phyloP scores from a whole-genome alignment of 345 rosid genomes.

The Durio zibethinus region DNA sequence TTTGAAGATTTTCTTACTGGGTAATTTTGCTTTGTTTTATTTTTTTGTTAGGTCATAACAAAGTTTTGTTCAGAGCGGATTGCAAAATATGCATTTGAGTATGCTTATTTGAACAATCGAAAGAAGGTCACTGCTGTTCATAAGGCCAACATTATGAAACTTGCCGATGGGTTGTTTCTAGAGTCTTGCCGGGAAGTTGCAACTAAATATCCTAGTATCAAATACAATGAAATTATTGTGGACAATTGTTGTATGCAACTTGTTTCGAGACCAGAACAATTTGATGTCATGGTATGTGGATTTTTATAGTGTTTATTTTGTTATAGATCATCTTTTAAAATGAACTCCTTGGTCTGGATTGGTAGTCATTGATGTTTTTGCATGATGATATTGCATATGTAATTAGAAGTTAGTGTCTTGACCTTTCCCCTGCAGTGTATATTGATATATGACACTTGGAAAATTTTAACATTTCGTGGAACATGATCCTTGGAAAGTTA shows the following conservation, averaged over 20 bases:
- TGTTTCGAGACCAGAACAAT: slow-evolving; percentile 97
- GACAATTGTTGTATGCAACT: slow-evolving; percentile 99
- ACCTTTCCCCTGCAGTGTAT: not conserved
- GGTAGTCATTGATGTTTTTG: not conserved
- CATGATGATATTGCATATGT: slow-evolving; percentile 4
- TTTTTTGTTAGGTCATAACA: slow-evolving; percentile 67
- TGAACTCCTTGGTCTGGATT: not conserved
- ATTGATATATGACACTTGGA: not conserved
- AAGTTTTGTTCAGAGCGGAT: slow-evolving; percentile 98
- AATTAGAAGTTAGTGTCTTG: not conserved
- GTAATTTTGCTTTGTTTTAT: not conserved
- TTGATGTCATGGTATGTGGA: slow-evolving; percentile 85
- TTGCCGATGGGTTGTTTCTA: slow-evolving; percentile 92
- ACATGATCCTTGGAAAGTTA: not conserved
- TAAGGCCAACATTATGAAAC: slow-evolving; percentile 98
- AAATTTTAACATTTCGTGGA: not conserved
- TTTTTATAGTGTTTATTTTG: not conserved
- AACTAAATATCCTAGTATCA: slow-evolving; percentile 79
- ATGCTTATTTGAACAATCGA: slow-evolving; percentile 92
- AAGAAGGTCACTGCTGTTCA: slow-evolving; percentile 95
- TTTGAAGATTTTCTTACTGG: not conserved
- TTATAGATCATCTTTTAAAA: not conserved
- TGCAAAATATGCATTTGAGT: slow-evolving; percentile 96
- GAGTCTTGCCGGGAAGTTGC: slow-evolving; percentile 98
- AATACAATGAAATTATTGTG: slow-evolving; percentile 86